Conservation (phyloP, 2,329 filamentous ascomycete genomes). For the Didymella arachidicola region DNA sequence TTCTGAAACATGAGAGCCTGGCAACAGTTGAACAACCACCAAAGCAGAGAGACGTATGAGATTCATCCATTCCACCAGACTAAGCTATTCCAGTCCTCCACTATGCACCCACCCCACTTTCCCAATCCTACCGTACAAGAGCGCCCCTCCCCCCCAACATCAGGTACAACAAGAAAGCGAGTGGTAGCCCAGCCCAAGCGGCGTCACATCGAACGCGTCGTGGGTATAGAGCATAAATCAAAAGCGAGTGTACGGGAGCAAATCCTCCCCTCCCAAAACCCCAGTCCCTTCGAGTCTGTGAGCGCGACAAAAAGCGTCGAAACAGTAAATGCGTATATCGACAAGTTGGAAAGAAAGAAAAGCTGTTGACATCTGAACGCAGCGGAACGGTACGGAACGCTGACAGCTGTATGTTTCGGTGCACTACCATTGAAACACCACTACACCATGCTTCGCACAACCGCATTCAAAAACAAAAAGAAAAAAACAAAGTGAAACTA, state of each 20-base stretch:
- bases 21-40: no score
- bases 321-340: conserved; percentile 11
- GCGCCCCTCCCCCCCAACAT: background rate
- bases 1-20: no score
- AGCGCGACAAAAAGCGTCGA: background rate
- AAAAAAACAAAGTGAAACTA: background rate
- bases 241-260: conserved; percentile 13
- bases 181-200: conserved; percentile 20
- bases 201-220: conserved; percentile 12
- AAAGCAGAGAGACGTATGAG: background rate
- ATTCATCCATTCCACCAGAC: conserved; percentile 1
- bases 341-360: conserved; percentile 4
- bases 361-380: background rate
- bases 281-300: no score
- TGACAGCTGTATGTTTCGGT: conserved; percentile 24
- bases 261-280: background rate
- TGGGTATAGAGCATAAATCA: conserved; percentile 18
- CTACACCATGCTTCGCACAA: conserved; percentile 11
- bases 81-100: conserved; percentile 5
- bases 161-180: conserved; percentile 19
- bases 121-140: background rate
- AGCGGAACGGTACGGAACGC: conserved; percentile 12
- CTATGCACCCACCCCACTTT: conserved; percentile 6
- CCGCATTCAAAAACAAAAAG: background rate
- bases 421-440: conserved; percentile 26